phyloP scores from a whole-genome alignment of 345 rosid genomes.

The Angophora floribunda region DNA sequence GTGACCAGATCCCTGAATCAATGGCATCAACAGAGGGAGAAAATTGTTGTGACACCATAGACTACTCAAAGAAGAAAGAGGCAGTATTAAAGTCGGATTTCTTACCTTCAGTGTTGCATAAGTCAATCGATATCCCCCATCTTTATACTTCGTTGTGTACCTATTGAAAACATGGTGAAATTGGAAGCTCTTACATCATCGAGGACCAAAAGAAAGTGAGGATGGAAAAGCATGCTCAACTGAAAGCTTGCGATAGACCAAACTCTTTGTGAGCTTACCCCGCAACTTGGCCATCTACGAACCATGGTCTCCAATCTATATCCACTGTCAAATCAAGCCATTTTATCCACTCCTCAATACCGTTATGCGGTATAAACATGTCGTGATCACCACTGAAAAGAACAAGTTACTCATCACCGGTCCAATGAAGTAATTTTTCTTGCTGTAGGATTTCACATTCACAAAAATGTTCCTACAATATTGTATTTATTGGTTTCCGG shows the following conservation, averaged over 20 bases:
- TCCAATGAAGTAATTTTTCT: neutral
- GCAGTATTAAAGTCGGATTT: neutral
- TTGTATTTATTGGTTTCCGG: neutral
- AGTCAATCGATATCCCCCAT: conserved; percentile 3
- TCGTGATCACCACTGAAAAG: conserved; percentile 24
- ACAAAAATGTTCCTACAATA: no score
- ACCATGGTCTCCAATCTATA: conserved; percentile 20
- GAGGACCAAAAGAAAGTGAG: neutral
- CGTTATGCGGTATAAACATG: conserved; percentile 15
- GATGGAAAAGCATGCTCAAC: neutral
- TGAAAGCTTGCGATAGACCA: fast-evolving
- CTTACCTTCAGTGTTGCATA: conserved; percentile 8
- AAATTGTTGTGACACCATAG: neutral
- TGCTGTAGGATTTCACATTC: neutral
- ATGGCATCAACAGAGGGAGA: neutral
- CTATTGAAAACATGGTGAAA: neutral
- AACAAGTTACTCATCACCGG: neutral
- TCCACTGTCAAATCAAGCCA: conserved; percentile 9
- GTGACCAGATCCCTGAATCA: conserved; percentile 18
- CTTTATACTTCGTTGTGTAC: conserved; percentile 2
- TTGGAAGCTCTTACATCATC: neutral
- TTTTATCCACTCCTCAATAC: conserved; percentile 14
- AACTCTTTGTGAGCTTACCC: conserved; percentile 10
- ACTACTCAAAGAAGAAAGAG: neutral
- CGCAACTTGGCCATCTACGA: conserved; percentile 13